Conservation (phyloP, 768 basidiomycete species). For the Mycena rosella region DNA sequence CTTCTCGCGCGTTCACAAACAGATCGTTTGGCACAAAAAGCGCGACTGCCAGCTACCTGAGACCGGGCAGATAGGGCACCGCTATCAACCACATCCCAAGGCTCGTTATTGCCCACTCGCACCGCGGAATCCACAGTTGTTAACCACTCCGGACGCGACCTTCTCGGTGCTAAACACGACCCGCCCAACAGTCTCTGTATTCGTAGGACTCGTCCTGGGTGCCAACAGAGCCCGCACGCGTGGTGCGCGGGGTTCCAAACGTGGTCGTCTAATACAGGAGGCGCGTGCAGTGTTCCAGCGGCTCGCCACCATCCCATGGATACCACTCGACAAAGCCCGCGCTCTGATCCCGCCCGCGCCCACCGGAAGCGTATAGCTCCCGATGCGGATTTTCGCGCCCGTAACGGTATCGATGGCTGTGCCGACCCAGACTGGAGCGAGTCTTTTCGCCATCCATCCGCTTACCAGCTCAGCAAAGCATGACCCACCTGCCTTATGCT, state of each 20-base stretch:
- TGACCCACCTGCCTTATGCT: too few relatives aligned
- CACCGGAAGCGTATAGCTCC: slow-evolving; percentile 18
- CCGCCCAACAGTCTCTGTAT: slow-evolving; percentile 25
- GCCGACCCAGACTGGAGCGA: slow-evolving; percentile 6
- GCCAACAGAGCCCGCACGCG: background rate
- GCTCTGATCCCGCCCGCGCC: slow-evolving; percentile 18
- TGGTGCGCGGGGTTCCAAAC: slow-evolving; percentile 22
- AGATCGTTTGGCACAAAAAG: too few relatives aligned
- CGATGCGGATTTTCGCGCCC: slow-evolving; percentile 17
- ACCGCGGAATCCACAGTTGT: slow-evolving; percentile 16
- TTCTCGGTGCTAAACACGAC: slow-evolving; percentile 20
- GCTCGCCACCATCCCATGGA: slow-evolving; percentile 27
- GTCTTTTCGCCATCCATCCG: too few relatives aligned
- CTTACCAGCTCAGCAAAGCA: too few relatives aligned
- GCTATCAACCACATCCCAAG: too few relatives aligned
- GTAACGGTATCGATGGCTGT: slow-evolving; percentile 18
- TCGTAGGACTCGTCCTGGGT: slow-evolving; percentile 12
- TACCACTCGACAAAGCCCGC: slow-evolving; percentile 35
- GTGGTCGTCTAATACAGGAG: slow-evolving; percentile 26
- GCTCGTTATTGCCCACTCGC: too few relatives aligned
- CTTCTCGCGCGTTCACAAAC: too few relatives aligned
- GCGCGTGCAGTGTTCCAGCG: slow-evolving; percentile 21
- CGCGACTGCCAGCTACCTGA: too few relatives aligned
- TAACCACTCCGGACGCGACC: slow-evolving; percentile 13
- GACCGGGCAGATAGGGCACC: too few relatives aligned